Percentiles rank a stretch among this genome's conserved stretches.
Conservation (phyloP, 2,329 filamentous ascomycete genomes). For the Cercospora zeae-maydis region DNA sequence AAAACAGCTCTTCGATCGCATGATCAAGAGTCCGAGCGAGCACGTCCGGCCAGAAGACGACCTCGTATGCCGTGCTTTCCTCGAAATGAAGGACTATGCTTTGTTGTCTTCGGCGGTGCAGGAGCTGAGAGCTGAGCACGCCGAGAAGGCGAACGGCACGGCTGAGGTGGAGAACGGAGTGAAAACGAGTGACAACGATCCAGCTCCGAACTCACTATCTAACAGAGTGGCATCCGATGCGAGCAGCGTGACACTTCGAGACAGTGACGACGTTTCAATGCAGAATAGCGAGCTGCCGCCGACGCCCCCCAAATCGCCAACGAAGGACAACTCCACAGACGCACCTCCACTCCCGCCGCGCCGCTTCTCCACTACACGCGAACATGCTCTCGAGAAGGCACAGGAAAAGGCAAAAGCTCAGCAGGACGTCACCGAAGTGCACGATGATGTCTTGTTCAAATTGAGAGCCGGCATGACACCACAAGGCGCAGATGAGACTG, state of each 20-base stretch:
- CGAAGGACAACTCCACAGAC: constrained; percentile 31
- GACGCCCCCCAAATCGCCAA: constrained; percentile 37
- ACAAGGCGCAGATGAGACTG: constrained; percentile 58
- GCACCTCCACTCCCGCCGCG: constrained; percentile 53
- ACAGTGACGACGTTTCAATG: constrained; percentile 26
- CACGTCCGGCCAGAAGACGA: constrained; percentile 36
- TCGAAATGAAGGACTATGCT: constrained; percentile 30
- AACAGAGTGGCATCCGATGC: constrained; percentile 18
- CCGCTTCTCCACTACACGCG: constrained; percentile 27
- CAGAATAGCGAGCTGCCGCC: constrained; percentile 23
- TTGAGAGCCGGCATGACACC: constrained; percentile 83
- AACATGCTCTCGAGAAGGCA: constrained; percentile 46
- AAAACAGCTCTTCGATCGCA: constrained; percentile 36
- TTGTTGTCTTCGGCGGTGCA: constrained; percentile 22
- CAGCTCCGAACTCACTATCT: background rate
- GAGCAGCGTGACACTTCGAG: constrained; percentile 30
- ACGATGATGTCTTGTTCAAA: constrained; percentile 86
- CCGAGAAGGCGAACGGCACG: background rate
- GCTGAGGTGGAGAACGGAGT: background rate
- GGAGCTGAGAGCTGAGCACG: constrained; percentile 16
- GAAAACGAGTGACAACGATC: background rate
- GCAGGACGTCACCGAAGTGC: constrained; percentile 94
- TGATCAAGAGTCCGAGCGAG: constrained; percentile 34
- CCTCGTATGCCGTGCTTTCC: constrained; percentile 37
- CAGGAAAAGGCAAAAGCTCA: constrained; percentile 61